phyloP scores from a whole-genome alignment of 768 basidiomycete species.

The Psilocybe cubensis region DNA sequence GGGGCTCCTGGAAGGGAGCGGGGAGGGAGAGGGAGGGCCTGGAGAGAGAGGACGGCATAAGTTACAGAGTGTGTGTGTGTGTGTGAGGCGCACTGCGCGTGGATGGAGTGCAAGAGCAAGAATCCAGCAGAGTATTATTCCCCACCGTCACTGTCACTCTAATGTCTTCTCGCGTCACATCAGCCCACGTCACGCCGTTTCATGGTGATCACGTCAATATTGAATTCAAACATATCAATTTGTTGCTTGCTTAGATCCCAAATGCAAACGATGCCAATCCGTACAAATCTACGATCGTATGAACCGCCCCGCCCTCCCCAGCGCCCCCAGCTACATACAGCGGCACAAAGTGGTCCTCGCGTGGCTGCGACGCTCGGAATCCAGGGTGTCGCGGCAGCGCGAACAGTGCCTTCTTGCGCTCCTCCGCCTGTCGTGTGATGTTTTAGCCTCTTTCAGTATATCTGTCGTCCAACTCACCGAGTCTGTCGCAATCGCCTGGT shows the following conservation, averaged over 20 bases:
- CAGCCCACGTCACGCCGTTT: conserved; percentile 13
- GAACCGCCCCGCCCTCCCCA: conserved; percentile 56
- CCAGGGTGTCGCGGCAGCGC: conserved; percentile 57
- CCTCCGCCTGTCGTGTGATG: conserved; percentile 42
- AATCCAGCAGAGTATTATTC: background rate
- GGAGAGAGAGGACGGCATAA: conserved; percentile 29
- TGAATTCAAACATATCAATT: conserved; percentile 1
- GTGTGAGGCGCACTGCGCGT: conserved; percentile 11
- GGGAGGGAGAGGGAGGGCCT: conserved; percentile 36
- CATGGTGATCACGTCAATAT: conserved; percentile 13
- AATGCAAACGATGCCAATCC: conserved; percentile 72
- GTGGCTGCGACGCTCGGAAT: conserved; percentile 73
- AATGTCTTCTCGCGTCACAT: conserved; percentile 10
- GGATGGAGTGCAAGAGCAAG: conserved; percentile 7
- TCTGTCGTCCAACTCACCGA: conserved; percentile 44
- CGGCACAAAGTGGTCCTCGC: conserved; percentile 83
- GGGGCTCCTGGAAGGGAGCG: conserved; percentile 37
- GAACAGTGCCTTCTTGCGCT: conserved; percentile 59
- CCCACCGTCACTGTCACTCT: background rate
- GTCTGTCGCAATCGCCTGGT: conserved; percentile 51
- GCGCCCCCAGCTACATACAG: conserved; percentile 79
- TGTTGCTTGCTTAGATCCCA: conserved; percentile 40
- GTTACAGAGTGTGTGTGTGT: conserved; percentile 12
- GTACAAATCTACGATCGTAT: conserved; percentile 54
- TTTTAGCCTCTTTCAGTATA: conserved; percentile 12